Evolutionary conservation across 345 rosid species (phyloP).

Genomic region (Bretschneidera sinensis): DNA sequence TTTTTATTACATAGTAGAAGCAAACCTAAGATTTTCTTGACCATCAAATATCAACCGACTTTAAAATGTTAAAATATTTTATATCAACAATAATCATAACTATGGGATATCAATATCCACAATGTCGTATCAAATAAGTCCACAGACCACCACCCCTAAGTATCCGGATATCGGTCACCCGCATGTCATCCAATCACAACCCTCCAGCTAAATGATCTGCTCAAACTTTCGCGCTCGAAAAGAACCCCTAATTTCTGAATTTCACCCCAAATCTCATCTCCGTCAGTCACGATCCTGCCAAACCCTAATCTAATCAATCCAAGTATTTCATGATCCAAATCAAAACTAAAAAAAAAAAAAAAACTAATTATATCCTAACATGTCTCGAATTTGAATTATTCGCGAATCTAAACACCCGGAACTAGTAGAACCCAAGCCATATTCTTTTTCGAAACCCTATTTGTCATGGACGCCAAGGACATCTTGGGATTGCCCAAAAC

Average conservation of each 20-base stretch:
- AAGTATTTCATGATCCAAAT: background rate
- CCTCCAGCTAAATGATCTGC: background rate
- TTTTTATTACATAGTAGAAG: too few relatives aligned
- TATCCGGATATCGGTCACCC: too few relatives aligned
- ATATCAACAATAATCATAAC: too few relatives aligned
- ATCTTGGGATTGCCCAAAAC: constrained; percentile 81
- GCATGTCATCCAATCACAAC: background rate
- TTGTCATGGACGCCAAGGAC: constrained; percentile 78
- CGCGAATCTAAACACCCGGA: background rate
- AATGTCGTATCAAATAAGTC: too few relatives aligned
- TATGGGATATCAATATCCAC: too few relatives aligned
- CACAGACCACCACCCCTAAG: too few relatives aligned
- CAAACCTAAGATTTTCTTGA: too few relatives aligned
- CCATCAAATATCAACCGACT: too few relatives aligned
- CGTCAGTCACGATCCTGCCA: too few relatives aligned
- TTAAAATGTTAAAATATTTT: too few relatives aligned
- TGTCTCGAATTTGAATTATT: constrained; percentile 6
- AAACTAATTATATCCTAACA: background rate
- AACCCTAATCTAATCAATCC: background rate
- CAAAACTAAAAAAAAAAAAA: constrained; percentile 1
- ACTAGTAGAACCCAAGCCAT: background rate
- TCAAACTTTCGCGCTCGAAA: constrained; percentile 25
- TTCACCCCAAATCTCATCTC: constrained; percentile 3
- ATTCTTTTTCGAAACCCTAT: constrained; percentile 22
- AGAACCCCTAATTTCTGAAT: constrained; percentile 6